phyloP scores from a whole-genome alignment of 1,284 basidiomycete genomes.

The Malassezia caprae region DNA sequence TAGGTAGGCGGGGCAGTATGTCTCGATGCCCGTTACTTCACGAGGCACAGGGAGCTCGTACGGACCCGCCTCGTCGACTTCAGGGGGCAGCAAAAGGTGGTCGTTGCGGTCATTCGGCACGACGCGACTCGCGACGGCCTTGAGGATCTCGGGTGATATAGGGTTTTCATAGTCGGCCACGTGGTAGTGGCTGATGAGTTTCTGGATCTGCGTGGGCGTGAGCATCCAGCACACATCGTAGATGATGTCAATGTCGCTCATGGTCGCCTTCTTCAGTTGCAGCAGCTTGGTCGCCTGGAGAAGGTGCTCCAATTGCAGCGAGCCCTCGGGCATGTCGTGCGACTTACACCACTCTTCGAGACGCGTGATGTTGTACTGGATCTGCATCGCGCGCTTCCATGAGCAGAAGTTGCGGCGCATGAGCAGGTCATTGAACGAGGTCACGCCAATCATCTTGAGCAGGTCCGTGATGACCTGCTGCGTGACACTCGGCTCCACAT shows the following conservation, averaged over 20 bases:
- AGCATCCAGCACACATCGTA: slow-evolving; percentile 99
- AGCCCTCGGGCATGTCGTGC: slow-evolving; percentile 92
- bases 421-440: slow-evolving; percentile 93
- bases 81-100: slow-evolving; percentile 44
- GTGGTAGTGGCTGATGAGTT: slow-evolving; percentile 95
- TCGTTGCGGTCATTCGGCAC: slow-evolving; percentile 48
- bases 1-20: slow-evolving; percentile 46
- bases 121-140: slow-evolving; percentile 45
- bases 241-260: slow-evolving; percentile 79
- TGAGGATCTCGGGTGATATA: slow-evolving; percentile 48
- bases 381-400: slow-evolving; percentile 73
- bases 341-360: slow-evolving; percentile 69
- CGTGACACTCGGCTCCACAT: slow-evolving; percentile 93
- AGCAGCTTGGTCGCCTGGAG: slow-evolving; percentile 98
- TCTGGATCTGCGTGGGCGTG: slow-evolving; percentile 96
- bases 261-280: slow-evolving; percentile 84
- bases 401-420: slow-evolving; percentile 99
- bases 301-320: slow-evolving; percentile 91
- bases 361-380: slow-evolving; percentile 53
- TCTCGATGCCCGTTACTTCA: slow-evolving; percentile 48
- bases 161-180: slow-evolving; percentile 82
- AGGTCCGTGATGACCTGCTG: slow-evolving; percentile 95
- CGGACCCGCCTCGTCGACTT: slow-evolving; percentile 47
- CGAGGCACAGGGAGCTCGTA: slow-evolving; percentile 45
- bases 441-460: slow-evolving; percentile 89